phyloP scores from a whole-genome alignment of 2,329 filamentous ascomycete species.

The Fusarium globosum region DNA sequence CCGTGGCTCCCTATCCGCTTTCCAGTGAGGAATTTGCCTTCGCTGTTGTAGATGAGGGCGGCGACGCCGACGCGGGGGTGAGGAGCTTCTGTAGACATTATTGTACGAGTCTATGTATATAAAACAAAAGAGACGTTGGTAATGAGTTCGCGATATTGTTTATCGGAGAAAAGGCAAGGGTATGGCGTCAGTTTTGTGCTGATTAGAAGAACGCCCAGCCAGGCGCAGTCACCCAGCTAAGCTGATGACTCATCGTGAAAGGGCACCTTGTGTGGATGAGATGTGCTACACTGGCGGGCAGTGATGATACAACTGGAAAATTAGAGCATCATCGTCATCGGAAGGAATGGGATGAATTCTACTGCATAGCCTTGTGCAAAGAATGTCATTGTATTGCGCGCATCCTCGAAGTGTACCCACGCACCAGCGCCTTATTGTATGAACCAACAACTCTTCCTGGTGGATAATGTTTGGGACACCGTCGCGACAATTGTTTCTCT shows the following conservation, averaged over 20 bases:
- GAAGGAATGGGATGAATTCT: rapidly evolving
- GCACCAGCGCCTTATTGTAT: background rate
- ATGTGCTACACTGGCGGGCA: background rate
- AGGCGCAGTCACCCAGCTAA: constrained; percentile 7
- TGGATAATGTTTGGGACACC: background rate
- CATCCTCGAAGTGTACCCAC: background rate
- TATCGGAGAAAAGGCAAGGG: background rate
- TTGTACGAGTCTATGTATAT: background rate
- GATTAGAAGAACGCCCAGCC: background rate
- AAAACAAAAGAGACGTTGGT: background rate
- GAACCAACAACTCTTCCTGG: background rate
- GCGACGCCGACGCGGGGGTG: constrained; percentile 61
- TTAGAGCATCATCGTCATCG: background rate
- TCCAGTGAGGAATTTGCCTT: constrained; percentile 60
- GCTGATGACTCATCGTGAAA: constrained; percentile 25
- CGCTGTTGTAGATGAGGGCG: constrained; percentile 56
- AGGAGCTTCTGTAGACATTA: constrained; percentile 29
- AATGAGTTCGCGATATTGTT: background rate
- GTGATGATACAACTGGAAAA: constrained; percentile 12
- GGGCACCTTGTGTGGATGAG: background rate
- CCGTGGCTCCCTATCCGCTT: constrained; percentile 62
- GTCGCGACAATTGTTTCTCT: background rate
- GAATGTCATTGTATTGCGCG: background rate
- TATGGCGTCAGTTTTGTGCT: constrained; percentile 6
- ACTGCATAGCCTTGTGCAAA: background rate